Evolutionary conservation across 225 moss, liverwort and hornwort genomes (phyloP).

Genomic region (Pleurozium schreberi): DNA sequence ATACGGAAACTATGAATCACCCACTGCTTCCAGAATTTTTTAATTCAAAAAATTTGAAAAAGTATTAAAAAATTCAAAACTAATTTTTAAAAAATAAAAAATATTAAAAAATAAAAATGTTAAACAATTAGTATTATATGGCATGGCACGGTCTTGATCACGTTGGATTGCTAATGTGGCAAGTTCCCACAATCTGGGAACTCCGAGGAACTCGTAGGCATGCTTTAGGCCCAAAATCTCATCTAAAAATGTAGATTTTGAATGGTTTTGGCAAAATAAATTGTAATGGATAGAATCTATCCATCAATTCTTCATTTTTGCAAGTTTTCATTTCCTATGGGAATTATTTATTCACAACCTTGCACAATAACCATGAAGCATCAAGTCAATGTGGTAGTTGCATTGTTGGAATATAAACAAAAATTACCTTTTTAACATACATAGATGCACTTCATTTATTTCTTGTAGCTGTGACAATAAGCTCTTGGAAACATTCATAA

Average conservation of each 20-base stretch:
- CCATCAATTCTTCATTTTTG: not conserved
- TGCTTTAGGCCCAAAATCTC: too few species aligned
- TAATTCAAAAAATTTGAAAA: too few species aligned
- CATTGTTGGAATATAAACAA: not conserved
- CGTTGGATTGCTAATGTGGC: not conserved
- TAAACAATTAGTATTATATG: too few species aligned
- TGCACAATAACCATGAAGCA: not conserved
- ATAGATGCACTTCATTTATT: not conserved
- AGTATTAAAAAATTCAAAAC: too few species aligned
- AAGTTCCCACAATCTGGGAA: too few species aligned
- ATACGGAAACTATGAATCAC: too few species aligned
- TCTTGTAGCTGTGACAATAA: fast-evolving
- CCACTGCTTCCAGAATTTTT: too few species aligned
- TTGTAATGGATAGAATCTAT: not conserved
- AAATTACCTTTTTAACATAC: not conserved
- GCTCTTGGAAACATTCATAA: not conserved
- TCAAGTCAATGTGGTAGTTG: fast-evolving
- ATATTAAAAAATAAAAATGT: too few species aligned
- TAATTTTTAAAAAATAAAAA: too few species aligned
- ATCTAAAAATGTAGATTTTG: not conserved
- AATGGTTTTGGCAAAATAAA: too few species aligned
- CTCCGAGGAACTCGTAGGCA: fast-evolving
- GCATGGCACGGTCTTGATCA: too few species aligned
- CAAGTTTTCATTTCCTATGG: too few species aligned
- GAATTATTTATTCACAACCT: not conserved